Evolutionary conservation across 2,329 filamentous ascomycete species (phyloP).

Genomic region (Fusarium algeriense): DNA sequence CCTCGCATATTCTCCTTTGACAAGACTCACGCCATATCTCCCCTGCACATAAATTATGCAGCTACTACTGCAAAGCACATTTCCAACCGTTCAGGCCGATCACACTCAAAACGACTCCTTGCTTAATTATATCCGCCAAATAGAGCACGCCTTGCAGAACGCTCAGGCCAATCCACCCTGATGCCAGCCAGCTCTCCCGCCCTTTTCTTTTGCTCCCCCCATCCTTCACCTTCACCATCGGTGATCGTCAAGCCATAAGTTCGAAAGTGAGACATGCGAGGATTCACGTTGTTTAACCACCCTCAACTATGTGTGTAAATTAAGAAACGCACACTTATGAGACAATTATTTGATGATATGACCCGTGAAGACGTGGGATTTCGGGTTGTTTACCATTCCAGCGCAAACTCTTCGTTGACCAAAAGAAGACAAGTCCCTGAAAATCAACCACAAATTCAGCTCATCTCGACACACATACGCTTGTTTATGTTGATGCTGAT

Average conservation of each 20-base stretch:
- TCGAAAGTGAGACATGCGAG: conserved; percentile 39
- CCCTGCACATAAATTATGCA: conserved; percentile 37
- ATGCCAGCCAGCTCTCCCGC: conserved; percentile 11
- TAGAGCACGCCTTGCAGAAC: conserved; percentile 42
- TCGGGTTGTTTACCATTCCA: conserved; percentile 43
- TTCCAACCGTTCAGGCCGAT: conserved; percentile 22
- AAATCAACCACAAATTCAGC: conserved; percentile 6
- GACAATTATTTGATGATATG: conserved; percentile 31
- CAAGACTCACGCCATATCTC: conserved; percentile 15
- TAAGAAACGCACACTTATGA: conserved; percentile 33
- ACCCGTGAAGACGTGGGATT: conserved; percentile 7
- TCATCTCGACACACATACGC: conserved; percentile 17
- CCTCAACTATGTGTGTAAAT: conserved; percentile 35
- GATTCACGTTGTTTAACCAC: conserved; percentile 4
- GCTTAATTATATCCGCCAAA: conserved; percentile 30
- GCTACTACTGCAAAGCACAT: conserved; percentile 22
- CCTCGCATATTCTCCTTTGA: conserved; percentile 7
- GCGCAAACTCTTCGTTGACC: conserved; percentile 7
- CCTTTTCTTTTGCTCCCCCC: conserved; percentile 5
- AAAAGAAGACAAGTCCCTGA: conserved; percentile 4
- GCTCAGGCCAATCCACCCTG: conserved; percentile 31
- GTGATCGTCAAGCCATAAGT: conserved; percentile 26
- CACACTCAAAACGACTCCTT: conserved; percentile 35
- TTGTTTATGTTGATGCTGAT: conserved; percentile 7
- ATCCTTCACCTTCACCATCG: conserved; percentile 5